Evolutionary conservation across 371 early-diverging fungal genomes (phyloP), one percentile per base, ranked within the genome.

Genomic region (Rhizomucor pusillus): DNA sequence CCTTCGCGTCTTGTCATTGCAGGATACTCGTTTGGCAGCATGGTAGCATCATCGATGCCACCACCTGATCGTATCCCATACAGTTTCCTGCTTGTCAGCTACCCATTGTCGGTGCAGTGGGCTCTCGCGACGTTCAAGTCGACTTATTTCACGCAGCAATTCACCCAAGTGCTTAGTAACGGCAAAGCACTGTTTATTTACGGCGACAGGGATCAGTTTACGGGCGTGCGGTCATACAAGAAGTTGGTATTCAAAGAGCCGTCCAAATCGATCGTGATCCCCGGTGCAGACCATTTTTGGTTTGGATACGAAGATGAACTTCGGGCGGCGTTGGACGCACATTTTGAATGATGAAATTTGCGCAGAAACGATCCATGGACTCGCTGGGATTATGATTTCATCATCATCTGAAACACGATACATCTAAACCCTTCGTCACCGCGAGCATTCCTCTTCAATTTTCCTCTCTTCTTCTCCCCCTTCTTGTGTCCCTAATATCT

Each of bases 11-110:
- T 18, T 35, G 6, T 19, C 29, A 24, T 48, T 48, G n/a, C 2
- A 1, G 77, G 77, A 1, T 77, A 77, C 36, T 77, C 77, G 0
- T 77, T 65, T 59, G 77, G 77, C 3, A 65, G 66, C n/a, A 73
- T 77, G 74, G 62, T 77, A 43, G 77, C 77, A 18, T 56, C 62
- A 23, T 63, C 74, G 0, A 67, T 77, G 22, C 12, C 24, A 12
- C 40, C 36, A 10, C 37, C 34, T 1, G 4, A 13, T 5, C 16
- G 29, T 24, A 46, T 76, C 2, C 60, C 64, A 2, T 54, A 52
- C 24, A 54, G 64, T 25, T 62, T 69, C 44, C 29, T 77, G n/a
- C 33, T 77, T 24, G 59, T 77, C 23, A 73, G 74, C 47, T 55
- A 69, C 49, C 74, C 73, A 22, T 39, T 77, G 19, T 61, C 63